phyloP scores from a whole-genome alignment of 1,284 basidiomycete species.

The Ceratobasidium sp. region DNA sequence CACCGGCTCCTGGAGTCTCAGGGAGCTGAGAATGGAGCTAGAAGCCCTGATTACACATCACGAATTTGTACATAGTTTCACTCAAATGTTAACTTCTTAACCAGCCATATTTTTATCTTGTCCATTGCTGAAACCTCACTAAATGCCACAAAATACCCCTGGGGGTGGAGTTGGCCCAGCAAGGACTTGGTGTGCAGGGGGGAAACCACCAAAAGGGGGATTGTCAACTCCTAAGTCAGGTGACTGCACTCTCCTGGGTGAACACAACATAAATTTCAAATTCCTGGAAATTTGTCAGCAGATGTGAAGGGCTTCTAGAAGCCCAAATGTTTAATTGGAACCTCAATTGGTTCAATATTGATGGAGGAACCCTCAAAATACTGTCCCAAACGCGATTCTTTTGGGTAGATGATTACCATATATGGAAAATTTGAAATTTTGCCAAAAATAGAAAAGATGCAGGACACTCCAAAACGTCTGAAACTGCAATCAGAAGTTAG shows the following conservation, averaged over 20 bases:
- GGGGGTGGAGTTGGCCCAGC: background rate
- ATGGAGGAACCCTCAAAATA: slow-evolving; percentile 7
- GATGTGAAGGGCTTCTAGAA: background rate
- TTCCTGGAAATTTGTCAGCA: slow-evolving; percentile 5
- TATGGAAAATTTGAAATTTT: no score
- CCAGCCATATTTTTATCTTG: background rate
- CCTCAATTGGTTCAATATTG: background rate
- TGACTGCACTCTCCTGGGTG: background rate
- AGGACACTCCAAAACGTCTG: no score
- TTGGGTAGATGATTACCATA: background rate
- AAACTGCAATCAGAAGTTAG: background rate
- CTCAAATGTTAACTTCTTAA: background rate
- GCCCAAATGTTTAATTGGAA: background rate
- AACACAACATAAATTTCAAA: slow-evolving; percentile 11
- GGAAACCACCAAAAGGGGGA: background rate
- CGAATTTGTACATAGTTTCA: background rate
- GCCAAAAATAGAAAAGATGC: no score
- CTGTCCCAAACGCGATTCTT: background rate
- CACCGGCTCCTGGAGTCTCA: background rate
- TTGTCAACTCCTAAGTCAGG: background rate
- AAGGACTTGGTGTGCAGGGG: background rate
- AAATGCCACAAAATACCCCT: slow-evolving; percentile 17
- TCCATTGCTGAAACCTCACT: background rate
- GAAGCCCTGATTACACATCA: background rate
- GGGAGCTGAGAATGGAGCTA: background rate